Conservation (phyloP, 352 stramenopile species). For the Pythium aristosporum region DNA sequence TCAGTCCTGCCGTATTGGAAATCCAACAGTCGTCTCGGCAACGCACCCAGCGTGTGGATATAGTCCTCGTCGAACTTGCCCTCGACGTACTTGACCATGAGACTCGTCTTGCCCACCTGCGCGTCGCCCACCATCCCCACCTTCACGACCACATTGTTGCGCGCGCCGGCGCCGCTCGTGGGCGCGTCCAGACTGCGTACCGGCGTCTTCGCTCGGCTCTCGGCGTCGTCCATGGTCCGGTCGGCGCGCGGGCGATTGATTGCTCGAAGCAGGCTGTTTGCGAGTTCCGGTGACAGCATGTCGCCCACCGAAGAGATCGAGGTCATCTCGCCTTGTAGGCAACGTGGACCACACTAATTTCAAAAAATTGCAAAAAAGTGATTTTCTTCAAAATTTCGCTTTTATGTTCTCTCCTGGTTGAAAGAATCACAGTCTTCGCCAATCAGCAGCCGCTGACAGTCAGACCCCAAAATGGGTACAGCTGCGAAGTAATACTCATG, state of each 20-base stretch:
- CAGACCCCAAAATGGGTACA: neutral
- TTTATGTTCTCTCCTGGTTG: constrained; percentile 3
- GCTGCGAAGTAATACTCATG: neutral
- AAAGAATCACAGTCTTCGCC: neutral
- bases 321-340: neutral
- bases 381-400: constrained; percentile 12
- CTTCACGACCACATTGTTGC: constrained; percentile 90
- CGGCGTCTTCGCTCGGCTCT: constrained; percentile 11
- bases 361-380: neutral
- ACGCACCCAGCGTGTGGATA: constrained; percentile 92
- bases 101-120: constrained; percentile 94
- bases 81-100: constrained; percentile 97
- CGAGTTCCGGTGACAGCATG: neutral
- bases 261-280: neutral
- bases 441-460: no score
- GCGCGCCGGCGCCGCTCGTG: constrained; percentile 35
- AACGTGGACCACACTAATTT: constrained; percentile 15
- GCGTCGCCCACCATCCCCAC: constrained; percentile 94
- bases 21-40: neutral
- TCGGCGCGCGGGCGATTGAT: neutral
- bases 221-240: constrained; percentile 22
- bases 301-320: neutral
- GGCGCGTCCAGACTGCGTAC: constrained; percentile 25
- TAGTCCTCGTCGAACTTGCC: constrained; percentile 96
- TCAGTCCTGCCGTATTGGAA: no score